Evolutionary conservation across 129 eudicot genomes (phyloP).

Genomic region (Centaurea solstitialis): DNA sequence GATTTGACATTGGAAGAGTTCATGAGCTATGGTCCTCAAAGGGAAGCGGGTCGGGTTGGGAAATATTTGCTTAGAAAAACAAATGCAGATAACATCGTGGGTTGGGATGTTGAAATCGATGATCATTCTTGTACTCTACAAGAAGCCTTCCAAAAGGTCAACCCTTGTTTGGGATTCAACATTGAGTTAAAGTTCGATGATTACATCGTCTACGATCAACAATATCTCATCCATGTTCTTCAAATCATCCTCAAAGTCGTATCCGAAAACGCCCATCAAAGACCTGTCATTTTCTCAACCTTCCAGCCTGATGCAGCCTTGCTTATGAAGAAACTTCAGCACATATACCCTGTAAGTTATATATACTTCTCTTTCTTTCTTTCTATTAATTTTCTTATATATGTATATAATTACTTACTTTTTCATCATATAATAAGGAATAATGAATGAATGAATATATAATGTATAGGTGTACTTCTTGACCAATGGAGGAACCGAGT

Average conservation of each 20-base stretch:
- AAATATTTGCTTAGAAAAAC: conserved; percentile 65
- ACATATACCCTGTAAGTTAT: conserved; percentile 58
- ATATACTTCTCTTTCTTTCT: not conserved
- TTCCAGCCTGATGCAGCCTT: conserved; percentile 92
- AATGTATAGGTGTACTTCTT: conserved; percentile 49
- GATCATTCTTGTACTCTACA: conserved; percentile 63
- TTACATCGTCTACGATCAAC: conserved; percentile 59
- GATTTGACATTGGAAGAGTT: conserved; percentile 65
- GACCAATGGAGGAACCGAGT: conserved; percentile 75
- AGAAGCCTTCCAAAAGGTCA: conserved; percentile 76
- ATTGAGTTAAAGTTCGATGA: conserved; percentile 90
- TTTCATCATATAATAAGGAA: too few species aligned
- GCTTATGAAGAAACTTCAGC: conserved; percentile 70
- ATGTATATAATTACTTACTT: too few species aligned
- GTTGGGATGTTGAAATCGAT: conserved; percentile 75
- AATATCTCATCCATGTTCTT: conserved; percentile 50
- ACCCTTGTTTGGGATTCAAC: conserved; percentile 80
- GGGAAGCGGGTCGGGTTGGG: conserved; percentile 49
- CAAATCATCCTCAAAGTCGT: conserved; percentile 62
- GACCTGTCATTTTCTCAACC: conserved; percentile 68
- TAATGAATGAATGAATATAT: too few species aligned
- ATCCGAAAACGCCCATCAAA: conserved; percentile 50
- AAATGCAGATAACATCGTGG: conserved; percentile 55
- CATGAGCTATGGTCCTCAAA: conserved; percentile 78
- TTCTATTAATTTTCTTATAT: not conserved